These are phyloP conservation scores for Viola odorata DNA, from an alignment of 345 rosid genomes.

Conservation along the genomic window DNA sequence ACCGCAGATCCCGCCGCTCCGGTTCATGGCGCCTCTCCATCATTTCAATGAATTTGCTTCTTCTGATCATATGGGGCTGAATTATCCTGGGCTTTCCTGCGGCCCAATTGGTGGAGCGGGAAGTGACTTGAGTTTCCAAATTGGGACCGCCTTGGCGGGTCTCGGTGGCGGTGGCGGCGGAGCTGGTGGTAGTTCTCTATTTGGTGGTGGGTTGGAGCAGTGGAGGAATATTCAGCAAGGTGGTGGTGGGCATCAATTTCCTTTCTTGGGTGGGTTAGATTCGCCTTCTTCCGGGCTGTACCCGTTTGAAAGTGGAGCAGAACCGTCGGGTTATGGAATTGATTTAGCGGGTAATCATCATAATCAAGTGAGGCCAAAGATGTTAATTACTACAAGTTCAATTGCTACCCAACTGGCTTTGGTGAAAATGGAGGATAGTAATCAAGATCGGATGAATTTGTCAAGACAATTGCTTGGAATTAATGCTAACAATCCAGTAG, in stretches of 20 bases:
- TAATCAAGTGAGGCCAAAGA: conserved; percentile 28
- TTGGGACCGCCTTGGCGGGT: conserved; percentile 29
- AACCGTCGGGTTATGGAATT: conserved; percentile 20
- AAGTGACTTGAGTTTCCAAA: conserved; percentile 36
- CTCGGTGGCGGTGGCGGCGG: conserved; percentile 14
- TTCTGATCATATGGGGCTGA: conserved; percentile 38
- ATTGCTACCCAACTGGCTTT: conserved; percentile 33
- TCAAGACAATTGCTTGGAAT: conserved; percentile 51
- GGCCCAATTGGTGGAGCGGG: conserved; percentile 30
- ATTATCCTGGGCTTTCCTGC: conserved; percentile 29
- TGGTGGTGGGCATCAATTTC: conserved; percentile 30
- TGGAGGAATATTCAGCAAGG: conserved; percentile 42
- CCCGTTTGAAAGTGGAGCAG: conserved; percentile 46
- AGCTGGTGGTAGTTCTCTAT: conserved; percentile 29
- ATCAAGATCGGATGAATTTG: conserved; percentile 30
- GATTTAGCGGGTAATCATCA: conserved; percentile 21
- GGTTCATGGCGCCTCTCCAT: conserved; percentile 54
- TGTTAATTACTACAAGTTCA: conserved; percentile 16
- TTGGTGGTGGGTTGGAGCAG: conserved; percentile 40
- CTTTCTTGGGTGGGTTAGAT: conserved; percentile 46
- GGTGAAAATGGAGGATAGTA: conserved; percentile 59
- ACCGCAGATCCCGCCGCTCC: conserved; percentile 32
- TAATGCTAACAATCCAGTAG: conserved; percentile 26
- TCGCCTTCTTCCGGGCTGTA: conserved; percentile 29
- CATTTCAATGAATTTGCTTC: conserved; percentile 32